phyloP scores from a whole-genome alignment of 345 rosid species.

The Leavenworthia alabamica region DNA sequence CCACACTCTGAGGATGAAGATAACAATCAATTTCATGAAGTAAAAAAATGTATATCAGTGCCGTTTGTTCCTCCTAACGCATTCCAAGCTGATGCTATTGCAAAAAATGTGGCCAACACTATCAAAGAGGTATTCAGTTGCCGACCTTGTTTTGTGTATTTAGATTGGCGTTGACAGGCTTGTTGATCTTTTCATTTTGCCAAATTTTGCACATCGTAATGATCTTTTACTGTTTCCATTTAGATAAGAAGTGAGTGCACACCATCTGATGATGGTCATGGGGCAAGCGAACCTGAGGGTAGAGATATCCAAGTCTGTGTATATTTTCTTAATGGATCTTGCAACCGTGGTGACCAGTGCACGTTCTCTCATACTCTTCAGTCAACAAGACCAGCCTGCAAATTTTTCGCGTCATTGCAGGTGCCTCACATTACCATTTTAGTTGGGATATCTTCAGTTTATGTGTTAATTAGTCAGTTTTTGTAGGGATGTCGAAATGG shows the following conservation, averaged over 20 bases:
- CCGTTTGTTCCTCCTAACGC: conserved; percentile 64
- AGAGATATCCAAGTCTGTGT: conserved; percentile 45
- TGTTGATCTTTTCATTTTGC: conserved; percentile 11
- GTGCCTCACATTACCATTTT: conserved; percentile 31
- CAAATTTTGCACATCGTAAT: neutral
- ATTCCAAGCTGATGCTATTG: conserved; percentile 44
- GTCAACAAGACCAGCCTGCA: conserved; percentile 63
- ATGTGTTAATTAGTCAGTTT: conserved; percentile 21
- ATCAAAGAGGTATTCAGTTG: conserved; percentile 60
- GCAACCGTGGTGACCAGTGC: conserved; percentile 68
- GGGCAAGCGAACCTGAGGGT: conserved; percentile 20
- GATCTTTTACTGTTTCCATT: conserved; percentile 12
- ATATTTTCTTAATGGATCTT: conserved; percentile 61
- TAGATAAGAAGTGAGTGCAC: conserved; percentile 52
- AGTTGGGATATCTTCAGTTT: conserved; percentile 7
- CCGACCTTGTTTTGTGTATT: neutral
- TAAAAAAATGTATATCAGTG: conserved; percentile 51
- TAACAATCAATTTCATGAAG: conserved; percentile 31
- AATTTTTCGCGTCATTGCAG: conserved; percentile 61
- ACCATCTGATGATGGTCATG: conserved; percentile 25
- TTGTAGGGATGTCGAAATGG: conserved; percentile 88
- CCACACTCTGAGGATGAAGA: conserved; percentile 39
- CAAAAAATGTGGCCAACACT: conserved; percentile 37
- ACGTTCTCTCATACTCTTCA: conserved; percentile 61
- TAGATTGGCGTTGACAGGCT: conserved; percentile 4